These are phyloP conservation scores for Chalciporus pseudorubinellus DNA, from an alignment of 768 basidiomycete genomes.

Conservation along the genomic window DNA sequence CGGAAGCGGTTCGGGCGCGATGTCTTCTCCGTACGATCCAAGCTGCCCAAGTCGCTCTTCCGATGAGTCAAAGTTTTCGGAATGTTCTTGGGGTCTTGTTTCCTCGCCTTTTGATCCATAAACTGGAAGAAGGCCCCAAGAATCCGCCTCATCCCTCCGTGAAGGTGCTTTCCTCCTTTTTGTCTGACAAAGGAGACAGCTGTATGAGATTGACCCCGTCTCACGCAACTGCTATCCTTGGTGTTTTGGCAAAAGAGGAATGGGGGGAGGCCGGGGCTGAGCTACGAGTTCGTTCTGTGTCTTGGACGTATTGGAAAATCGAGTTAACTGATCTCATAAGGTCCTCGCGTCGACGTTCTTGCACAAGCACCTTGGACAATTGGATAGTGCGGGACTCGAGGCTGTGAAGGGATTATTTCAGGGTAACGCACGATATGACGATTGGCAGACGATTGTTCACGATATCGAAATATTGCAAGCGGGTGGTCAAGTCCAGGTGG, in stretches of 20 bases:
- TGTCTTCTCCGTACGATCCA: slow-evolving; percentile 42
- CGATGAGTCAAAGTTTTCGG: slow-evolving; percentile 24
- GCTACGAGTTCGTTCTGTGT: slow-evolving; percentile 31
- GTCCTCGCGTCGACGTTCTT: slow-evolving; percentile 32
- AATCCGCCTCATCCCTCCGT: slow-evolving; percentile 14
- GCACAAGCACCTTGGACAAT: slow-evolving; percentile 25
- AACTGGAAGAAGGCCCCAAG: slow-evolving; percentile 43
- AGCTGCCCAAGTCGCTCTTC: slow-evolving; percentile 25
- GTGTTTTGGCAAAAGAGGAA: slow-evolving; percentile 38
- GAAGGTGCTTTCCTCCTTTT: slow-evolving; percentile 18
- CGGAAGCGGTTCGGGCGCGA: slow-evolving; percentile 34
- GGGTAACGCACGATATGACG: slow-evolving; percentile 15
- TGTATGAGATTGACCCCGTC: slow-evolving; percentile 32
- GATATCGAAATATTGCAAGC: slow-evolving; percentile 12
- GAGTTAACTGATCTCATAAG: slow-evolving; percentile 13
- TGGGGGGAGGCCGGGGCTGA: slow-evolving; percentile 35
- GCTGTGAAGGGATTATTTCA: slow-evolving; percentile 20
- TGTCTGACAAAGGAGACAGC: slow-evolving; percentile 26
- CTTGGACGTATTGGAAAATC: background rate
- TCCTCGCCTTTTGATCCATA: slow-evolving; percentile 29
- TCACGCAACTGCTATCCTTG: slow-evolving; percentile 33
- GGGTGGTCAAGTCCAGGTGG: background rate
- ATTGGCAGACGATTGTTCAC: slow-evolving; percentile 13
- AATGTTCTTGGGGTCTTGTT: slow-evolving; percentile 34
- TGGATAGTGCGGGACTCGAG: slow-evolving; percentile 26